Evolutionary conservation across 2,329 filamentous ascomycete species (phyloP).

Genomic region (Elsinoe perseae): DNA sequence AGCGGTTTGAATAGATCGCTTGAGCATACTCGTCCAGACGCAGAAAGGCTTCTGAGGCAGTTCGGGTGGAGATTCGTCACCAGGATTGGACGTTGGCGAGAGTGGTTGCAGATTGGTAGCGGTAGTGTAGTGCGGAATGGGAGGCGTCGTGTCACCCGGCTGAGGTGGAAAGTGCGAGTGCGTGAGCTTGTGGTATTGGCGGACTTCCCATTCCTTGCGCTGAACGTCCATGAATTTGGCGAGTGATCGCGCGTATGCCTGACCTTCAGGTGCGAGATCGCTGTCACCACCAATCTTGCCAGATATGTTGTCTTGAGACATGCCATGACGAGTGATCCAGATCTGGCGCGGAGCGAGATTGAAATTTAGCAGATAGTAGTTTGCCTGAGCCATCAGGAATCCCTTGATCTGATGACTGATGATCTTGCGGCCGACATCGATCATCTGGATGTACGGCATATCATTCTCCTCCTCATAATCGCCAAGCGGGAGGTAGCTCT

Average conservation of each 20-base stretch:
- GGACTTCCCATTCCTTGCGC: conserved; percentile 70
- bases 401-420: conserved; percentile 84
- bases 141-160: conserved; percentile 85
- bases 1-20: conserved; percentile 78
- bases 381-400: conserved; percentile 85
- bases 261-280: conserved; percentile 70
- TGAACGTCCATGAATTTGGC: conserved; percentile 77
- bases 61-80: conserved; percentile 21
- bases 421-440: conserved; percentile 92
- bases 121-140: conserved; percentile 78
- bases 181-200: conserved; percentile 70
- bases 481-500: conserved; percentile 83
- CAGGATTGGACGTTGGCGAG: conserved; percentile 5
- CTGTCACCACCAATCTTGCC: conserved; percentile 91
- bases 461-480: conserved; percentile 83
- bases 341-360: conserved; percentile 93
- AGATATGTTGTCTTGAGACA: conserved; percentile 77
- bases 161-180: conserved; percentile 79
- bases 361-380: conserved; percentile 93
- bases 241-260: conserved; percentile 69
- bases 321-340: conserved; percentile 94
- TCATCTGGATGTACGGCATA: conserved; percentile 95
- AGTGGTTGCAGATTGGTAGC: conserved; percentile 31
- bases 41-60: conserved; percentile 52
- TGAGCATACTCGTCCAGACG: conserved; percentile 97